Conservation (phyloP, 2,329 filamentous ascomycete species). For the Teratosphaeria destructans region DNA sequence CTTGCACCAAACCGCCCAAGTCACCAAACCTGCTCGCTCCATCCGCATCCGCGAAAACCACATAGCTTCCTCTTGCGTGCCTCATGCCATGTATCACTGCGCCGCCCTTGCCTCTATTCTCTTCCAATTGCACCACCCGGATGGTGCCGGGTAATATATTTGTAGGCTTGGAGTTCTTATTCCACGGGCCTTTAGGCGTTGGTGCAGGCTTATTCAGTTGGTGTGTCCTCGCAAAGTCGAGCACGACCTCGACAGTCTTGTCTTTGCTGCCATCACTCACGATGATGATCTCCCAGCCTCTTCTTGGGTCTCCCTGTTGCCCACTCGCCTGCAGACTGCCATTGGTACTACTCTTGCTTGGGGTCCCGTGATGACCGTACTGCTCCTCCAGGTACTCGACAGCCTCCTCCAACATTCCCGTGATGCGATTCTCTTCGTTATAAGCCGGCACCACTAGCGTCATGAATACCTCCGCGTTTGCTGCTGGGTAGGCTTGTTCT, state of each 20-base stretch:
- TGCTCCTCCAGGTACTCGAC: slow-evolving; percentile 71
- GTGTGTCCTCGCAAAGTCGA: slow-evolving; percentile 67
- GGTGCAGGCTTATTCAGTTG: slow-evolving; percentile 36
- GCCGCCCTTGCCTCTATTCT: slow-evolving; percentile 89
- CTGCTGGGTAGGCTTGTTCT: slow-evolving; percentile 49
- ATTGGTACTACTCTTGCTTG: slow-evolving; percentile 22
- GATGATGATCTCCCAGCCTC: slow-evolving; percentile 84
- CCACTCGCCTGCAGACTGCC: slow-evolving; percentile 19
- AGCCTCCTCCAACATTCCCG: slow-evolving; percentile 80
- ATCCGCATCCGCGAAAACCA: slow-evolving; percentile 91
- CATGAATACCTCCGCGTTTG: slow-evolving; percentile 71
- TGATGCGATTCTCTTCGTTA: slow-evolving; percentile 79
- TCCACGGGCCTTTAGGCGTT: slow-evolving; percentile 41
- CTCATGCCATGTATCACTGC: slow-evolving; percentile 91
- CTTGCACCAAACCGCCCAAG: slow-evolving; percentile 67
- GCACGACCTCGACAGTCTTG: slow-evolving; percentile 65
- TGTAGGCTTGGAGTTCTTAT: slow-evolving; percentile 34
- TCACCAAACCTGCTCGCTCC: slow-evolving; percentile 82
- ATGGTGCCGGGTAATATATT: slow-evolving; percentile 65
- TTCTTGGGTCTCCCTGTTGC: slow-evolving; percentile 17
- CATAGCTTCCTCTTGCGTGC: slow-evolving; percentile 79
- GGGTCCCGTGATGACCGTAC: slow-evolving; percentile 39
- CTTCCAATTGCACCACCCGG: slow-evolving; percentile 64
- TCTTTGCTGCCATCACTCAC: slow-evolving; percentile 86
- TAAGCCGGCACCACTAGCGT: slow-evolving; percentile 90